A percentile compares a stretch with the other conserved stretches of the same genome.
These are phyloP conservation scores for Cytospora mali DNA, from an alignment of 2,329 filamentous ascomycete species.

Conservation along the genomic window DNA sequence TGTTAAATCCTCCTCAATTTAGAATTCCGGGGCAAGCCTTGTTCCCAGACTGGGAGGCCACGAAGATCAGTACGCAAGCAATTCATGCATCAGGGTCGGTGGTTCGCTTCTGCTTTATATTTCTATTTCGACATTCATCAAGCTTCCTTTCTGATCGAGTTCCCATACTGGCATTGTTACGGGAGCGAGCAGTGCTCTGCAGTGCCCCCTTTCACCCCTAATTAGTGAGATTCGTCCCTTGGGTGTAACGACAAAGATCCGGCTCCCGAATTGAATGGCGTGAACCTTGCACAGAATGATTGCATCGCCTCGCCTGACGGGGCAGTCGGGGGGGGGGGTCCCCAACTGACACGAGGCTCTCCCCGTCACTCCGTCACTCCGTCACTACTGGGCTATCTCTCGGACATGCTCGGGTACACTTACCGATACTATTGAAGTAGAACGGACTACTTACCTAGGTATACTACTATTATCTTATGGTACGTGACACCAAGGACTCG, in stretches of 20 bases:
- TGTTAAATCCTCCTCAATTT: constrained; percentile 15
- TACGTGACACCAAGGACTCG: no score
- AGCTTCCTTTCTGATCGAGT: neutral
- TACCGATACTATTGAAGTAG: no score
- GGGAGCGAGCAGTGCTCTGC: neutral
- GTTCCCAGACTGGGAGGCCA: constrained; percentile 7
- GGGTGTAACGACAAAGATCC: neutral
- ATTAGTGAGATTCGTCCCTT: neutral
- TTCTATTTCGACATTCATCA: neutral
- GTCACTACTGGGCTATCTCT: no score
- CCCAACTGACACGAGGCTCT: neutral
- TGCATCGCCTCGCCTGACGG: neutral
- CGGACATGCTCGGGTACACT: no score
- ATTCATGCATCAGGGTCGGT: neutral
- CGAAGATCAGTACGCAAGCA: constrained; percentile 13
- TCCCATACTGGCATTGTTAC: neutral
- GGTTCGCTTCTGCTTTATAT: neutral
- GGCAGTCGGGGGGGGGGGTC: no score
- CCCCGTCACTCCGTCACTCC: neutral
- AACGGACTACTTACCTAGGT: no score
- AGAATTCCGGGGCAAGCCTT: constrained; percentile 3
- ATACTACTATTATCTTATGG: no score
- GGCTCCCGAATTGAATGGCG: neutral
- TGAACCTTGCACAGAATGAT: neutral
- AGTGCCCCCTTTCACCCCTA: neutral